These are phyloP conservation scores for Acacia crassicarpa DNA, from an alignment of 306 rosid genomes.

Conservation along the genomic window DNA sequence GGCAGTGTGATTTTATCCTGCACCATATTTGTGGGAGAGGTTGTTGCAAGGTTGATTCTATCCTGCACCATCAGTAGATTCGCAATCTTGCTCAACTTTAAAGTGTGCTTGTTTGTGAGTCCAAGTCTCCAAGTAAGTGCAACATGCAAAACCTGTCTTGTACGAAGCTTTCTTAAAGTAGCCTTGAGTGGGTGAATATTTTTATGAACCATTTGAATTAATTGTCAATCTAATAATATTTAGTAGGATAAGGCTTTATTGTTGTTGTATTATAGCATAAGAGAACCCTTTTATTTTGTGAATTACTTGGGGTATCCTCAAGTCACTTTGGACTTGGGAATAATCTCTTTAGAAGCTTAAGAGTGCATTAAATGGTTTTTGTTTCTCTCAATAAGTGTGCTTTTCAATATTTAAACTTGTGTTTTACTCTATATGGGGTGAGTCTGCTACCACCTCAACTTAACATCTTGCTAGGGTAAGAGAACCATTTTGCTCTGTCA, in stretches of 20 bases:
- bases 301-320: too few species aligned
- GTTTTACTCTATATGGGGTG: too few species aligned
- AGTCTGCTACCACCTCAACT: too few species aligned
- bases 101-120: slow-evolving; percentile 11
- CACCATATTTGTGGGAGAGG: background rate
- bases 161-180: background rate
- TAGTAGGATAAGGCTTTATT: too few species aligned
- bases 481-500: background rate
- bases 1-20: slow-evolving; percentile 26
- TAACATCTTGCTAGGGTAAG: background rate
- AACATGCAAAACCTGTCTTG: background rate
- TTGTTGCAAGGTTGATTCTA: background rate
- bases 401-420: too few species aligned
- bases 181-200: background rate
- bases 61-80: background rate
- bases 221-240: background rate
- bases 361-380: too few species aligned
- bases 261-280: too few species aligned
- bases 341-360: too few species aligned
- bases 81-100: background rate
- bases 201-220: background rate
- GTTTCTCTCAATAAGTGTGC: too few species aligned
- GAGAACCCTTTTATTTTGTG: too few species aligned
- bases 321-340: too few species aligned
- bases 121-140: background rate